Evolutionary conservation across 768 basidiomycete genomes (phyloP).

Genomic region (Lanmaoa pseudosensibilis): DNA sequence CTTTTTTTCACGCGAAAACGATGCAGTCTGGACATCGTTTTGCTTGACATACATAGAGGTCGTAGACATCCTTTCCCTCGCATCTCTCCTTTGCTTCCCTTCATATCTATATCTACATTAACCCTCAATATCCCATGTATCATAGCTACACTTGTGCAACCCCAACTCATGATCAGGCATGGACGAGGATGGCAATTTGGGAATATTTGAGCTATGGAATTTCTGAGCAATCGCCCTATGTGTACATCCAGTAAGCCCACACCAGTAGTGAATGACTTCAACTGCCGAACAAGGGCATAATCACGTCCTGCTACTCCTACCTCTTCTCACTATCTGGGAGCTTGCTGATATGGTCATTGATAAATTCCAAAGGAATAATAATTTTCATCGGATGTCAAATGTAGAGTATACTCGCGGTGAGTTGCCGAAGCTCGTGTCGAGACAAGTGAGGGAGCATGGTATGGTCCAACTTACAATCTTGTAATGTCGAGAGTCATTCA

Average conservation of each 20-base stretch:
- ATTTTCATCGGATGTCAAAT: not conserved
- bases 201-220: too few relatives aligned
- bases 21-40: conserved; percentile 1
- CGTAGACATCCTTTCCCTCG: too few relatives aligned
- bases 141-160: not conserved
- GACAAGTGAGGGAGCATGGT: not conserved
- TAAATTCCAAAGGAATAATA: not conserved
- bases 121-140: not conserved
- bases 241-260: too few relatives aligned
- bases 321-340: not conserved
- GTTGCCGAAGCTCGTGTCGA: not conserved
- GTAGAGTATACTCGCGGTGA: not conserved
- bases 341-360: not conserved
- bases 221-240: too few relatives aligned
- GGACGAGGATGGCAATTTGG: too few relatives aligned
- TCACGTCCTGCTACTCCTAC: not conserved
- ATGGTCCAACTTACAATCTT: not conserved
- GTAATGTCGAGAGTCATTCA: not conserved
- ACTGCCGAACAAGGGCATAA: not conserved
- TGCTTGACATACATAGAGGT: not conserved
- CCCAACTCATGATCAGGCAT: not conserved
- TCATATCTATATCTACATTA: too few relatives aligned
- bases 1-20: not conserved
- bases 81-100: too few relatives aligned
- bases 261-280: not conserved